phyloP scores from a whole-genome alignment of 1,284 basidiomycete species.

The Trichosporon faecale region DNA sequence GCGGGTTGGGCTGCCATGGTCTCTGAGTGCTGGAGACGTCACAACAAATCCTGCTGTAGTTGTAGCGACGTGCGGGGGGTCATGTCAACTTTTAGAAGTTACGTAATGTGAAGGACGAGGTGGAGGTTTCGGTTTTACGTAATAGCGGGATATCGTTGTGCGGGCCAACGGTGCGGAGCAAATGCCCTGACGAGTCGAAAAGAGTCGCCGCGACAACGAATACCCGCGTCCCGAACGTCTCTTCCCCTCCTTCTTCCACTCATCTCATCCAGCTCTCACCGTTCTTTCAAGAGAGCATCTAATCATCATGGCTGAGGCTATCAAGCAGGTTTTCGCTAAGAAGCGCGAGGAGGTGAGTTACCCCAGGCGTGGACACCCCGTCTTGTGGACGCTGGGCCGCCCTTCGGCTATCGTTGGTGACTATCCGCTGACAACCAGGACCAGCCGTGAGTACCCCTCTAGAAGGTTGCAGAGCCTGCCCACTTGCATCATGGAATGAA shows the following conservation, averaged over 20 bases:
- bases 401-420: not conserved
- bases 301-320: slow-evolving; percentile 63
- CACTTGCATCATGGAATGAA: not conserved
- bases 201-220: not conserved
- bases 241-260: slow-evolving; percentile 5
- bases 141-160: not conserved
- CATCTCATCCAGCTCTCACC: not conserved
- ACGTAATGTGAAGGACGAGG: slow-evolving; percentile 5
- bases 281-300: not conserved
- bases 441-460: slow-evolving; percentile 36
- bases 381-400: not conserved
- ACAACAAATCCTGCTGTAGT: not conserved
- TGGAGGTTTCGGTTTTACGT: not conserved
- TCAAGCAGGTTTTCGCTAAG: slow-evolving; percentile 68
- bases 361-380: not conserved
- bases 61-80: not conserved
- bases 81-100: slow-evolving; percentile 19
- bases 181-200: slow-evolving; percentile 7
- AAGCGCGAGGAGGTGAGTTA: slow-evolving; percentile 64
- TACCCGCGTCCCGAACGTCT: slow-evolving; percentile 1
- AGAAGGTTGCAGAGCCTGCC: not conserved
- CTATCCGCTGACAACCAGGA: slow-evolving; percentile 28
- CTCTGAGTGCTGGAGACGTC: slow-evolving; percentile 2
- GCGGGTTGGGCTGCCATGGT: slow-evolving; percentile 23
- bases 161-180: not conserved